Evolutionary conservation across 2,329 filamentous ascomycete genomes (phyloP).

Genomic region (Pseudogymnoascus sp.): DNA sequence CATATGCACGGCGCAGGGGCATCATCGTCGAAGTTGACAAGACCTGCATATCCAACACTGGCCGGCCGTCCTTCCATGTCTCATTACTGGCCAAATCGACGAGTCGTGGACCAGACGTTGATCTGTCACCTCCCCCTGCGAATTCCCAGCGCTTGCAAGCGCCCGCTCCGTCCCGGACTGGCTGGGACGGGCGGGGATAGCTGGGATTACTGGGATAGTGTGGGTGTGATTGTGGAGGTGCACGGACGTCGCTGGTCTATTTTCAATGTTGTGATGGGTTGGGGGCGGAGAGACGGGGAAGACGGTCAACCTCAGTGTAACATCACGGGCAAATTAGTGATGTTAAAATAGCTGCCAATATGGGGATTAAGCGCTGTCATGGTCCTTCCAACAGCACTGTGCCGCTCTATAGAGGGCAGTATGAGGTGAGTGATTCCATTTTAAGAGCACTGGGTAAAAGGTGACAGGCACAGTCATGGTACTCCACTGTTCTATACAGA

Average conservation of each 20-base stretch:
- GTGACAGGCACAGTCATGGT: background rate
- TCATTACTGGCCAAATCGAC: background rate
- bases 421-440: constrained; percentile 5
- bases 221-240: constrained; percentile 5
- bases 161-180: background rate
- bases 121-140: constrained; percentile 4
- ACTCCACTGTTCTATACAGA: background rate
- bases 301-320: constrained; percentile 1
- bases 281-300: background rate
- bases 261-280: background rate
- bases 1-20: background rate
- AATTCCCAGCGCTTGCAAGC: constrained; percentile 7
- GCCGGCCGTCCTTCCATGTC: background rate
- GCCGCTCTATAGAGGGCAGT: background rate
- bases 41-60: constrained; percentile 3
- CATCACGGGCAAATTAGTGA: background rate
- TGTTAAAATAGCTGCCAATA: constrained; percentile 3
- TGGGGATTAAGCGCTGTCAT: background rate
- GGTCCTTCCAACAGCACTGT: background rate
- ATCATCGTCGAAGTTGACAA: background rate
- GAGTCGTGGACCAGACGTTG: constrained; percentile 4
- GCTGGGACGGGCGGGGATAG: background rate
- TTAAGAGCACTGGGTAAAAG: background rate
- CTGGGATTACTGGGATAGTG: background rate
- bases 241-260: background rate